These are phyloP conservation scores for Saccharomyces hybrid DNA, from an alignment of 1,139 yeast genomes.

Conservation along the genomic window DNA sequence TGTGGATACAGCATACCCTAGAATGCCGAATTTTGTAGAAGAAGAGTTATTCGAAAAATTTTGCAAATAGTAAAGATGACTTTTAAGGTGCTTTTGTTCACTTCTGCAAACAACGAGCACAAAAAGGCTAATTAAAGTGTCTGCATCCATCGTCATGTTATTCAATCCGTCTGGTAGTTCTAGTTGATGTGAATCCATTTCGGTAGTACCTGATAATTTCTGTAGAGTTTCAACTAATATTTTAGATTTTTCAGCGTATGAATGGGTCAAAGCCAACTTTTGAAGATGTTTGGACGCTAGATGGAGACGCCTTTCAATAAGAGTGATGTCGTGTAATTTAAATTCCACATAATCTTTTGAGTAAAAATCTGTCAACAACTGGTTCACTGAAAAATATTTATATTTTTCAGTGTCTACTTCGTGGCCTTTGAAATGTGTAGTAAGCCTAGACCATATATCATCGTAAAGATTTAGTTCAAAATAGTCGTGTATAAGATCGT, in stretches of 20 bases:
- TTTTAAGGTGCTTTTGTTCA: conserved; percentile 48
- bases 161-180: background rate
- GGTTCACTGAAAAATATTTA: conserved; percentile 56
- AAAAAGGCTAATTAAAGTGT: conserved; percentile 64
- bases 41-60: conserved; percentile 48
- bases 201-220: conserved; percentile 36
- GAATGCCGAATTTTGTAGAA: conserved; percentile 39
- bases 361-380: conserved; percentile 48
- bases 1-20: conserved; percentile 65
- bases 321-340: conserved; percentile 23
- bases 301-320: conserved; percentile 42
- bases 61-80: conserved; percentile 59
- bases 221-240: conserved; percentile 49
- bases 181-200: conserved; percentile 7
- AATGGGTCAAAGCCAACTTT: conserved; percentile 42
- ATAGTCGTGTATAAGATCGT: conserved; percentile 54
- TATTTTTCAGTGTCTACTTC: conserved; percentile 30
- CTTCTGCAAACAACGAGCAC: conserved; percentile 66
- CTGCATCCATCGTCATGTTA: conserved; percentile 56
- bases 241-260: conserved; percentile 47
- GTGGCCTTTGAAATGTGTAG: conserved; percentile 4
- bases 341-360: conserved; percentile 35
- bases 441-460: conserved; percentile 40
- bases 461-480: conserved; percentile 63
- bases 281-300: conserved; percentile 50